Base-by-base conservation (phyloP, 768 basidiomycete species). In the Psilocybe cubensis region DNA sequence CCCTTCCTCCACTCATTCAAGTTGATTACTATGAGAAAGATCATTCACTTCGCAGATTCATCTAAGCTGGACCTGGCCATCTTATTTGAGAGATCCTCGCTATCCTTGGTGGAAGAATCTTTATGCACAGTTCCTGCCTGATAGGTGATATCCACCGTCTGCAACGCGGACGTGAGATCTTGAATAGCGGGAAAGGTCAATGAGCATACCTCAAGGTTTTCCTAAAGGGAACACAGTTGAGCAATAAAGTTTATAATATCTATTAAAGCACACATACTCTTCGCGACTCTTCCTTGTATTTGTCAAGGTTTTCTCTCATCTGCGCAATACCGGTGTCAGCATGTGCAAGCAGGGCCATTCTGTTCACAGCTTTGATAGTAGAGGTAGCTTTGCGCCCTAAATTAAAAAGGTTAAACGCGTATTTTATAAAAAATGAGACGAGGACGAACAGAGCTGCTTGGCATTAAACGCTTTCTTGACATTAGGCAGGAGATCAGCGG, bases 401-500 rank as follows among this genome's bases (percentile, higher is more conserved):
- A 60, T 43, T 20, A 55, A 48, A 42, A 44, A 24, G 24, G 23
- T 41, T n/a, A 45, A 43, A 35, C 44, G 23, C 23, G 40, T 50
- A 60, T 12, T 24, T 14, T 20, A 29, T 24, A 47, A 23, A 54
- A 28, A 14, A 40, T 42, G n/a, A 42, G 21, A 52, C 28, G 10
- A 35, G 41, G 17, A 80, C 90, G 52, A 67, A 93, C 92, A 96
- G 17, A 92, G 85, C 74, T 83, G 84, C 77, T 84, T 91, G 28
- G 93, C 94, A 69, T 97, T 86, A 76, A 97, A 95, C 27, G 86
- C 88, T 74, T 85, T 91, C 80, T 88, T 92, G 73, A 98, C 89
- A 43, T 90, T 84, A 25, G 96, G 96, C 64, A 98, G 74, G 66
- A 98, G 79, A 75, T 97, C 87, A 21, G 83, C 83, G 24, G 87